Conservation (phyloP, 1,139 yeast genomes). For the Magnusiomyces tetraspermus region DNA sequence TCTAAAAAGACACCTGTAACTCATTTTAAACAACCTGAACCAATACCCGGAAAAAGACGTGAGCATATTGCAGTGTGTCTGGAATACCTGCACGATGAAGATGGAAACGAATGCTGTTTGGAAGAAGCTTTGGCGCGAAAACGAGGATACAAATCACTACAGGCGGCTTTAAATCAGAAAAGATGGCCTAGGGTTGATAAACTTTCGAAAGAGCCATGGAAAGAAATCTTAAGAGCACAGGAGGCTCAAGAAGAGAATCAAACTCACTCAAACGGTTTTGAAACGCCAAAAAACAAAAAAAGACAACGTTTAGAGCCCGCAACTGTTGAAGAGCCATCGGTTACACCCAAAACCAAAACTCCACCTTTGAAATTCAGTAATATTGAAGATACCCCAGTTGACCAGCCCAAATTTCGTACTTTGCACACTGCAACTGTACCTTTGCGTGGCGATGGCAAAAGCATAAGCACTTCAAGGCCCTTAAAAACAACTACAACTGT, state of each 20-base stretch:
- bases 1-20: neutral
- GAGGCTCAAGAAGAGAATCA: neutral
- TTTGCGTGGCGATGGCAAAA: neutral
- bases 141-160: constrained; percentile 19
- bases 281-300: neutral
- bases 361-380: neutral
- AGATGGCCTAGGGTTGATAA: neutral
- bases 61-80: constrained; percentile 49
- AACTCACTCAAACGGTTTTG: neutral
- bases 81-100: constrained; percentile 38
- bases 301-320: neutral
- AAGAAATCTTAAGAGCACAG: neutral
- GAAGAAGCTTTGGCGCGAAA: constrained; percentile 51
- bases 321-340: neutral
- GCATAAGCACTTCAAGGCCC: no score
- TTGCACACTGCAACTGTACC: neutral
- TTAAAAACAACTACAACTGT: neutral
- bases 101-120: constrained; percentile 47
- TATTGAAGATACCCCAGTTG: neutral
- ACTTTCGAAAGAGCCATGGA: neutral
- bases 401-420: neutral
- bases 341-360: neutral
- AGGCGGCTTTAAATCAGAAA: neutral
- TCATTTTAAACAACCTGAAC: constrained; percentile 10
- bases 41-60: constrained; percentile 37